These are phyloP conservation scores for Cyberlindnera saturnus DNA, from an alignment of 805 yeast genomes.

Conservation along the genomic window DNA sequence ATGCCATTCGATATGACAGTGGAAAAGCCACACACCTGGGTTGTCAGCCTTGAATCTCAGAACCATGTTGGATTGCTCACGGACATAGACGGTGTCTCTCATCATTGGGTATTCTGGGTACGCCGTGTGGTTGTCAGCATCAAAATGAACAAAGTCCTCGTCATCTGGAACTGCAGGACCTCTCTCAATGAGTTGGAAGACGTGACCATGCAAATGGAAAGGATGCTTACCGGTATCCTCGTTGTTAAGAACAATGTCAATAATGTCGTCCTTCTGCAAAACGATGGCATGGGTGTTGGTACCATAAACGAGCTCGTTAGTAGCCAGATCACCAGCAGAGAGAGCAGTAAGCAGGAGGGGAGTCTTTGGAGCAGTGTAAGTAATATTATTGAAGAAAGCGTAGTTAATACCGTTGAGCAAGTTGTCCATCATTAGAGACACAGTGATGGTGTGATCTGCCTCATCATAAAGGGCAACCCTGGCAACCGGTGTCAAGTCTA, in stretches of 20 bases:
- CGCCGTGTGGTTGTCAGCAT: constrained; percentile 40
- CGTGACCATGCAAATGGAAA: constrained; percentile 91
- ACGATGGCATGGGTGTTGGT: constrained; percentile 72
- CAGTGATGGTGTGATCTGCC: constrained; percentile 61
- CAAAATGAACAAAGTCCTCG: constrained; percentile 46
- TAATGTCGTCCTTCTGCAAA: constrained; percentile 45
- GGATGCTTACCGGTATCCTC: constrained; percentile 92
- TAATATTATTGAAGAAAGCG: constrained; percentile 90
- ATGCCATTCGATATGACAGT: constrained; percentile 99
- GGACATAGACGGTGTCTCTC: constrained; percentile 76
- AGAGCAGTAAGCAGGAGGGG: constrained; percentile 81
- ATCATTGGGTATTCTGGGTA: constrained; percentile 74
- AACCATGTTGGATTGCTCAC: constrained; percentile 81
- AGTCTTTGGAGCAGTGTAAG: constrained; percentile 75
- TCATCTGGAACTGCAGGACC: constrained; percentile 54
- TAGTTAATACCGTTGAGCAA: constrained; percentile 83
- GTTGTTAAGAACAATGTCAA: constrained; percentile 82
- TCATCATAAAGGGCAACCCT: constrained; percentile 52
- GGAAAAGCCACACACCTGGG: constrained; percentile 99
- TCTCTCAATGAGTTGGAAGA: constrained; percentile 76
- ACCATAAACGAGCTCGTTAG: constrained; percentile 59
- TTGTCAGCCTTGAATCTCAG: constrained; percentile 86
- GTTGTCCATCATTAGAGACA: constrained; percentile 80
- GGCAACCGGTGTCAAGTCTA: constrained; percentile 59
- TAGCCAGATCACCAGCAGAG: constrained; percentile 57